These are phyloP conservation scores for Leccinum colubrinum DNA, from an alignment of 1,284 basidiomycete genomes.

Conservation along the genomic window DNA sequence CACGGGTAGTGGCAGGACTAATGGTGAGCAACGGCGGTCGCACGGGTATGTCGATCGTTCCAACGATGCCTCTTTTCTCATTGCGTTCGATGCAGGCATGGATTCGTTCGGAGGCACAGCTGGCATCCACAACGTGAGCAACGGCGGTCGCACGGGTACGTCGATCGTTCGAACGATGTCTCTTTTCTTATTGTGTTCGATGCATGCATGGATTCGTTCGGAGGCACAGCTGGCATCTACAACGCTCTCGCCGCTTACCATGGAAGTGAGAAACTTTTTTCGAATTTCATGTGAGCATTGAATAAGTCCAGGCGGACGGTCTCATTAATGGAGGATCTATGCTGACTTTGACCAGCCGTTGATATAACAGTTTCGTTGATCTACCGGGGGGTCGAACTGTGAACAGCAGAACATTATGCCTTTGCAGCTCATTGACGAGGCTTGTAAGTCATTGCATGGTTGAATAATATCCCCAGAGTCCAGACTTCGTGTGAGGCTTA, in stretches of 20 bases:
- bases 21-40: constrained; percentile 40
- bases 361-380: constrained; percentile 45
- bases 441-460: too few species aligned
- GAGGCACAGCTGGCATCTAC: constrained; percentile 45
- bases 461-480: too few species aligned
- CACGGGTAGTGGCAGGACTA: constrained; percentile 57
- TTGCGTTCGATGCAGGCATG: constrained; percentile 38
- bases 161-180: neutral
- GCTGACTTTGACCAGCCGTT: constrained; percentile 59
- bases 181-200: neutral
- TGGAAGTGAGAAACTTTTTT: neutral
- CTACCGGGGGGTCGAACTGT: constrained; percentile 53
- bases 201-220: constrained; percentile 54
- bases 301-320: constrained; percentile 55
- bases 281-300: constrained; percentile 51
- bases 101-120: constrained; percentile 53
- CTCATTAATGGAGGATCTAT: constrained; percentile 49
- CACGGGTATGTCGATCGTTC: too few species aligned
- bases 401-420: constrained; percentile 49
- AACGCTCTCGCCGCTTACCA: constrained; percentile 41
- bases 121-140: constrained; percentile 47
- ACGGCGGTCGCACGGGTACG: constrained; percentile 35
- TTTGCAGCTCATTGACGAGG: too few species aligned
- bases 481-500: too few species aligned
- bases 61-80: neutral